These are phyloP conservation scores for Byssothecium circinans DNA, from an alignment of 2,329 filamentous ascomycete species.

Conservation along the genomic window DNA sequence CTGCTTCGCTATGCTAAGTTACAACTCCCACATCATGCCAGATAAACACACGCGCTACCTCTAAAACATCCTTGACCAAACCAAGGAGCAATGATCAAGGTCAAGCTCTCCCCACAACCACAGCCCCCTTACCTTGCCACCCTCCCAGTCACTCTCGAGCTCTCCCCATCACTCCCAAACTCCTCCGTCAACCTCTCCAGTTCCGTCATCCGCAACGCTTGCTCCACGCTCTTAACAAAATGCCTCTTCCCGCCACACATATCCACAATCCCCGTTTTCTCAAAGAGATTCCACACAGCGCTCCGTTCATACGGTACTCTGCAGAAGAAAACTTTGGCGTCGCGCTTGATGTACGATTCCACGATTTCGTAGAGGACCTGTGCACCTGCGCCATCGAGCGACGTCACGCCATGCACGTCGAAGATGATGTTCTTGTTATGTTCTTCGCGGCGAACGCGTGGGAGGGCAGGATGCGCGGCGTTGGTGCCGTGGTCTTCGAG, in stretches of 20 bases:
- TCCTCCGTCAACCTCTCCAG: slow-evolving; percentile 59
- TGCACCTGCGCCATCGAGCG: slow-evolving; percentile 87
- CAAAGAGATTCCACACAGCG: slow-evolving; percentile 71
- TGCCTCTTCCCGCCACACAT: slow-evolving; percentile 74
- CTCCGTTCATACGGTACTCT: slow-evolving; percentile 53
- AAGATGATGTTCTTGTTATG: slow-evolving; percentile 93
- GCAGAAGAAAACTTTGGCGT: slow-evolving; percentile 77
- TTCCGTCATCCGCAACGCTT: slow-evolving; percentile 81
- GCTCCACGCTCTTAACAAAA: slow-evolving; percentile 81
- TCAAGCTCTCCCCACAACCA: background rate
- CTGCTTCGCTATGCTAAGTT: no score
- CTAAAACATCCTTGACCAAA: no score
- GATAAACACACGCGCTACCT: no score
- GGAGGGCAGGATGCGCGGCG: slow-evolving; percentile 82
- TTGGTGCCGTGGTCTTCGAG: slow-evolving; percentile 90
- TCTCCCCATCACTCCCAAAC: slow-evolving; percentile 26
- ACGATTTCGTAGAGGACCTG: slow-evolving; percentile 94
- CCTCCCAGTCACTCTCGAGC: slow-evolving; percentile 16
- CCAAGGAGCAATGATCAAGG: no score
- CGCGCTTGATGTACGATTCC: slow-evolving; percentile 71
- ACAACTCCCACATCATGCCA: no score
- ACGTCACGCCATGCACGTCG: slow-evolving; percentile 95
- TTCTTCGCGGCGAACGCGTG: slow-evolving; percentile 73
- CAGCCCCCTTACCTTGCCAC: background rate
- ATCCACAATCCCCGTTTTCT: slow-evolving; percentile 80